phyloP scores from a whole-genome alignment of 1,284 basidiomycete genomes.

The Apiotrichum siamense region DNA sequence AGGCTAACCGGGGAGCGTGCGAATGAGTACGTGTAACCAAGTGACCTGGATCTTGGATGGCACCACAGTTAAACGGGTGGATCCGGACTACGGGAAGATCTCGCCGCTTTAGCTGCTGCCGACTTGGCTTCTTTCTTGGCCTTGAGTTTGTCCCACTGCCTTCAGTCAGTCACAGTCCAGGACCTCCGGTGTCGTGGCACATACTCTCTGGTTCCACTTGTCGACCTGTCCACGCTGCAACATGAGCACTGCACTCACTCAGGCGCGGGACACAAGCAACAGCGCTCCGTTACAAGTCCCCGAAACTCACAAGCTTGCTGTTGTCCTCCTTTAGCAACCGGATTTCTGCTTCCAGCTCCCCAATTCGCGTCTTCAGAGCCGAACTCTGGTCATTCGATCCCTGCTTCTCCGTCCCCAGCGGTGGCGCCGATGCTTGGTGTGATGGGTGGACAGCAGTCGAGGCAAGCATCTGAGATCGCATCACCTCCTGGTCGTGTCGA shows the following conservation, averaged over 20 bases:
- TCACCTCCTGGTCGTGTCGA: slow-evolving; percentile 30
- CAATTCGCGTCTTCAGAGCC: slow-evolving; percentile 43
- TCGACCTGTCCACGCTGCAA: slow-evolving; percentile 69
- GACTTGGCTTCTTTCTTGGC: slow-evolving; percentile 75
- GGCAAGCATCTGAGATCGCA: slow-evolving; percentile 33
- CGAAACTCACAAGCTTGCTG: slow-evolving; percentile 26
- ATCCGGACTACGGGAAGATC: neutral
- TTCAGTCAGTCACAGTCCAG: neutral
- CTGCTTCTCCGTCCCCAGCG: neutral
- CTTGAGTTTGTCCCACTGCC: slow-evolving; percentile 81
- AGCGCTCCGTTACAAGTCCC: neutral
- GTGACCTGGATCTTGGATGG: no score
- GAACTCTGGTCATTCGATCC: neutral
- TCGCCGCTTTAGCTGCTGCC: slow-evolving; percentile 8
- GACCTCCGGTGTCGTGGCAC: neutral
- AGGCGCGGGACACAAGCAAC: no score
- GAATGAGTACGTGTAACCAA: no score
- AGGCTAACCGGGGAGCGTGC: no score
- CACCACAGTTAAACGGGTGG: neutral
- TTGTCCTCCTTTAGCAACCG: slow-evolving; percentile 24
- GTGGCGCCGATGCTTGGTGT: neutral
- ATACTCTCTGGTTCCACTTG: slow-evolving; percentile 59
- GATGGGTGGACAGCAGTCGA: slow-evolving; percentile 7
- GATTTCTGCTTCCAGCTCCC: slow-evolving; percentile 73
- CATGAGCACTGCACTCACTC: neutral